phyloP scores from a whole-genome alignment of 2,329 filamentous ascomycete genomes.

The Ophiobolus disseminans region DNA sequence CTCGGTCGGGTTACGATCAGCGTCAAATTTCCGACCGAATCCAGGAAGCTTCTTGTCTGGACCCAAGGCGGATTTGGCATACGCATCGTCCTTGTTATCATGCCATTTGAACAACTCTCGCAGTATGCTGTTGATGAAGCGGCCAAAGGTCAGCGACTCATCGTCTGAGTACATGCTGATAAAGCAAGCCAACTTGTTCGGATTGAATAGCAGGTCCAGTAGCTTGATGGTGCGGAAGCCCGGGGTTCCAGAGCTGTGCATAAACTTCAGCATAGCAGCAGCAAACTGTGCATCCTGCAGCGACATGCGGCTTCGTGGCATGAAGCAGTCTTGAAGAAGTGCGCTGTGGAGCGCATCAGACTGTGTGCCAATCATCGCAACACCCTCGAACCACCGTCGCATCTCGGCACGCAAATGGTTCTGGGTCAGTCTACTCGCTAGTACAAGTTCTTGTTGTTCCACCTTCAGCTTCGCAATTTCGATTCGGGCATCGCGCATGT shows the following conservation, averaged over 20 bases:
- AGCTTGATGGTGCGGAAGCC: conserved; percentile 87
- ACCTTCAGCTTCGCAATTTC: conserved; percentile 65
- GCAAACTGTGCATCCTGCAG: conserved; percentile 87
- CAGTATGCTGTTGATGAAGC: conserved; percentile 83
- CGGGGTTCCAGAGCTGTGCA: conserved; percentile 83
- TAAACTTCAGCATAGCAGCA: conserved; percentile 83
- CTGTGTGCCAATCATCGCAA: conserved; percentile 66
- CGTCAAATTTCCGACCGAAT: conserved; percentile 76
- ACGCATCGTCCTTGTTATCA: conserved; percentile 69
- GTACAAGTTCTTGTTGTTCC: conserved; percentile 62
- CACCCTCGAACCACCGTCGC: conserved; percentile 75
- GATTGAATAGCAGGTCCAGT: conserved; percentile 82
- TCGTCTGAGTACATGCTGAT: conserved; percentile 90
- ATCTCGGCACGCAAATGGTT: conserved; percentile 77
- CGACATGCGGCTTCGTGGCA: conserved; percentile 86
- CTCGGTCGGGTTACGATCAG: conserved; percentile 71
- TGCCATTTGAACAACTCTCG: conserved; percentile 87
- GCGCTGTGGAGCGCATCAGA: conserved; percentile 69
- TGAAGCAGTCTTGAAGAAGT: conserved; percentile 86
- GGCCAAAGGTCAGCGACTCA: conserved; percentile 91
- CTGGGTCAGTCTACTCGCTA: conserved; percentile 57
- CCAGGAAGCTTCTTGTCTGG: conserved; percentile 71
- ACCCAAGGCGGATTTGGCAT: conserved; percentile 83
- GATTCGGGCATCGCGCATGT: conserved; percentile 75
- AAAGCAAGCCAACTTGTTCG: conserved; percentile 79